phyloP scores from a whole-genome alignment of 1,284 basidiomycete genomes.

The Entoloma clypeatum region DNA sequence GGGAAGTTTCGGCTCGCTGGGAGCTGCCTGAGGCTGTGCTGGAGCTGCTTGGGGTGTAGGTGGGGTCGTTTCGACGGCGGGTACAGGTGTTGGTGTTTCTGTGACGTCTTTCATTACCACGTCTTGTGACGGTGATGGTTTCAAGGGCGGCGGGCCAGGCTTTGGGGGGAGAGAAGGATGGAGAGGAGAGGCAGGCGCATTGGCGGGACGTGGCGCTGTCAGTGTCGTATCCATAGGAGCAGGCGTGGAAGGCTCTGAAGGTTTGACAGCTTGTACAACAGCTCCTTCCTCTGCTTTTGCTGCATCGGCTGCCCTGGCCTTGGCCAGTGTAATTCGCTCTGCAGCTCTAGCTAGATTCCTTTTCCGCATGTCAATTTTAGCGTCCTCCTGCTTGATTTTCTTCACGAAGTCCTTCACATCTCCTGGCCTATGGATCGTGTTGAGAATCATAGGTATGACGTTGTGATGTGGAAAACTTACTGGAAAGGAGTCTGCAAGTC shows the following conservation, averaged over 20 bases:
- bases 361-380: constrained; percentile 57
- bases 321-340: constrained; percentile 39
- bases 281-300: constrained; percentile 10
- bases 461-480: constrained; percentile 36
- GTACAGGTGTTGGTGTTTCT: constrained; percentile 16
- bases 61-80: constrained; percentile 28
- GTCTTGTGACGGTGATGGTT: constrained; percentile 22
- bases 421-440: constrained; percentile 49
- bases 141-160: constrained; percentile 31
- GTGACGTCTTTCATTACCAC: constrained; percentile 8
- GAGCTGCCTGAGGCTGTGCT: constrained; percentile 22
- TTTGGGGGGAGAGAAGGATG: constrained; percentile 66
- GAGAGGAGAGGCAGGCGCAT: constrained; percentile 38
- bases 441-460: constrained; percentile 5
- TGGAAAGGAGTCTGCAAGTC: constrained; percentile 65
- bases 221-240: constrained; percentile 23
- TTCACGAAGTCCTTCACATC: constrained; percentile 70
- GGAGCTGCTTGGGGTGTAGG: constrained; percentile 31
- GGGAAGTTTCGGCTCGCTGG: constrained; percentile 26
- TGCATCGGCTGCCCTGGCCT: constrained; percentile 13
- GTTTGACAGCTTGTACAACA: constrained; percentile 8
- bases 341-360: constrained; percentile 47
- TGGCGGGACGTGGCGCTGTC: constrained; percentile 25
- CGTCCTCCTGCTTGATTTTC: constrained; percentile 64
- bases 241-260: constrained; percentile 21